These are phyloP conservation scores for Neopestalotiopsis sp. DNA, from an alignment of 2,329 filamentous ascomycete species.

Conservation along the genomic window DNA sequence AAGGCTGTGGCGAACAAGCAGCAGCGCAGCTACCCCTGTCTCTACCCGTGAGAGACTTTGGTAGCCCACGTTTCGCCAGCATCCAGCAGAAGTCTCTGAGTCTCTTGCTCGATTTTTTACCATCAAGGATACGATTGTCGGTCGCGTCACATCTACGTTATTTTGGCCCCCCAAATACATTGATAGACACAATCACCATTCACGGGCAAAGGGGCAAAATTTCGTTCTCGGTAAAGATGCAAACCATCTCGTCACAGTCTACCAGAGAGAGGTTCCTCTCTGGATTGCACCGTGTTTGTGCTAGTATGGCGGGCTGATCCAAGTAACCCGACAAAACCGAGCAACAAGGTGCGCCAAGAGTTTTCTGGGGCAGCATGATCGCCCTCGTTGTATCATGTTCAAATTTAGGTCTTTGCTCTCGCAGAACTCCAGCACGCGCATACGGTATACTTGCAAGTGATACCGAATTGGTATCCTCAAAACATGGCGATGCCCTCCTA, in stretches of 20 bases:
- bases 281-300: background rate
- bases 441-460: background rate
- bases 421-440: background rate
- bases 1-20: slow-evolving; percentile 20
- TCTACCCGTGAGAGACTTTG: background rate
- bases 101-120: no score
- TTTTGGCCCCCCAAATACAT: no score
- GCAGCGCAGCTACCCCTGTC: background rate
- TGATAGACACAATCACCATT: no score
- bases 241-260: no score
- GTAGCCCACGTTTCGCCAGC: background rate
- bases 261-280: no score
- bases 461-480: slow-evolving; percentile 7
- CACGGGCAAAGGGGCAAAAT: no score
- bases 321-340: background rate
- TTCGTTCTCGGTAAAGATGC: no score
- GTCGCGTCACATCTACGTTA: no score
- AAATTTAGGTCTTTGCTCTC: slow-evolving; percentile 17
- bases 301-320: background rate
- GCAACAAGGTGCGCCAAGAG: background rate
- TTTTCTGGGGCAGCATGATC: slow-evolving; percentile 17
- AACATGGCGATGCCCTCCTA: background rate
- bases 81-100: no score
- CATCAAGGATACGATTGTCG: no score
- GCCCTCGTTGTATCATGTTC: slow-evolving; percentile 21